Base-by-base conservation (phyloP, 441 rosid genomes). In the Pelargonium citronellum region DNA sequence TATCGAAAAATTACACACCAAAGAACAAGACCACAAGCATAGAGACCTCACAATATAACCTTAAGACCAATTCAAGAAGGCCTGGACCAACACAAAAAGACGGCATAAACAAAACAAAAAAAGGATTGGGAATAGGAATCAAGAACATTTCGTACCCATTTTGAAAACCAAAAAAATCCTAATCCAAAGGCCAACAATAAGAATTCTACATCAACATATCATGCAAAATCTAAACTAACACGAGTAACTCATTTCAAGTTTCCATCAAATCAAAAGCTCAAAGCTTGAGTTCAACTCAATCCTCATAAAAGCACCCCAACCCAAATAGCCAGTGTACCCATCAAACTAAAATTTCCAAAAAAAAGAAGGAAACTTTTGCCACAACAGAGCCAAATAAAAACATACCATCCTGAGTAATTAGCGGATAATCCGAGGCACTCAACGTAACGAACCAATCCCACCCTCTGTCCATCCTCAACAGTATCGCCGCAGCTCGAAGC, bases 341-440 rank as follows among this genome's bases (percentile, higher is more conserved):
- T 27, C 30, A 27, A 27, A 27, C 2, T 1, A 27, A 27, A 27
- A 27, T 27, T 27, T 2, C 1, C 58, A 6, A 49, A 49, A n/a
- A 51, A n/a, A 46, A 10, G 53, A 1, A 10, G 3, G 30, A 2
- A 27, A 27, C 30, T 27, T 27, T 27, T 27, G 1, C 30, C 30
- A 27, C 30, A 27, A 27, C 3, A 1, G 30, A 27, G 30, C 30
- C 2, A 27, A 46, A 49, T 10, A 49, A 13, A 4, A 51, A 51
- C 58, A 51, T 51, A 51, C 58, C 58, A 51, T 51, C 58, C 15
- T 51, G 58, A 16, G 58, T 51, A n/a, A 51, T 51, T n/a, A 51
- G 15, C 12, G 58, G 58, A 51, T 51, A 51, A n/a, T 51, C 58
- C n/a, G 58, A 51, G 1, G 58, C 58, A 51, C 58, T 51, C 58